Base-by-base conservation (phyloP, 2,329 filamentous ascomycete species). In the Ceratocystis lukuohia region DNA sequence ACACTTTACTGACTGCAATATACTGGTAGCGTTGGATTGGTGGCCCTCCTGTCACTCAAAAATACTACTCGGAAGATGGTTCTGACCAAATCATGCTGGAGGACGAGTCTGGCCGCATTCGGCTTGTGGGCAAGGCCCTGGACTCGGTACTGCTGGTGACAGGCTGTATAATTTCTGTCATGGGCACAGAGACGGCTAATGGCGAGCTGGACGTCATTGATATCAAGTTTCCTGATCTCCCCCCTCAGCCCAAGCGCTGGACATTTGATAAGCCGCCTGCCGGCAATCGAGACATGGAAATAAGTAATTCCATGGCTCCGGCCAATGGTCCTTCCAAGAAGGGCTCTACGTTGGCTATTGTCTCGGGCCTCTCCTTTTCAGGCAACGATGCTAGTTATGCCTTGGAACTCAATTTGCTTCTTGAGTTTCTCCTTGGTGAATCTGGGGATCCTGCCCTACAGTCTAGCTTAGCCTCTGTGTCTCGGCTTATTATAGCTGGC, bases 181-280 rank as follows among this genome's bases (percentile, higher is more conserved):
- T 99, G 78, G 94, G 94, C 45, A 96, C 91, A 0, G 94, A 99
- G 74, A 96, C 96, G 72, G 81, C 84, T 64, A 88, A 93, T 76
- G 94, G 94, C 69, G 90, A 96, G 71, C 91, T 99, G 68, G 91
- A 97, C 71, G 88, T 96, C 5, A 82, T 97, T 50, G 93, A 96
- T 75, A 80, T 96, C 70, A 90, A 92, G 72, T 86, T 96, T 56
- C 89, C 94, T 5, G 91, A 96, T 73, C 77, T 99, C 3, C 83
- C 93, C 17, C 84, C 86, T 0, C 94, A 99, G 72, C 88, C 89
- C 12, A 81, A 84, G 62, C 85, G 93, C 37, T 96, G 91, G 91
- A 81, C 87, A 64, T 78, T 87, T 33, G 82, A 86, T 6, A 81
- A 86, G 69, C 75, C 72, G 63, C 73, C 71, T 69, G 48, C 68